Evolutionary conservation across 75 land plant genomes (phyloP), one percentile per base, ranked within the genome.

Genomic region (Larix kaempferi): DNA sequence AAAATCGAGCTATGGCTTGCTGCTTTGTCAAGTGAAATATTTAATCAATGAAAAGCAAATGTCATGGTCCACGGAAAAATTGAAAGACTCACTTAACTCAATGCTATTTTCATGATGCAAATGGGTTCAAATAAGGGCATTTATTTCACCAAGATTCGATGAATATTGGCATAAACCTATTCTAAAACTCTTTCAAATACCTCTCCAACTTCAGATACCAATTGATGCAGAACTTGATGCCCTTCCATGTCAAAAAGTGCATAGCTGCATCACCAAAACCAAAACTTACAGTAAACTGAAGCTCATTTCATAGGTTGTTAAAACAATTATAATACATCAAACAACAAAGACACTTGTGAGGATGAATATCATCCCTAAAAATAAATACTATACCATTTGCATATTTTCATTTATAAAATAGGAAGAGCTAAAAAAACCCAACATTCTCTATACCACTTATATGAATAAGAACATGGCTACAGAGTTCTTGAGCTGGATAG

Each of bases 231-330:
- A 22, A 87, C 83, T 81, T 87, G 88, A 26, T 64, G 60, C 26
- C 88, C 88, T 49, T 87, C 85, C 63, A 76, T 81, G 69, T 87
- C 88, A 81, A 81, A 87, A 23, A 87, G 78, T 2, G 88, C 88
- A 87, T 87, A 87, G 75, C 88, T 87, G 78, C 54, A 81, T 19
- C 7, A 29, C 17, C 7, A 29, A 56, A 67, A 75, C 55, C 26
- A 78, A 62, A 52, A 54, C 56, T 49, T 39, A 73, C 21, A 74
- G 41, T 29, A 69, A 69, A 22, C 52, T 37, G 19, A 69, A 35
- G 21, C 8, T 19, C 13, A 74, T 16, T 74, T 74, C 59, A 54
- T 39, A 69, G 23, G 33, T n/a, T 69, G 10, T 35, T 17, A 44
- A 69, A 69, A 56, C 54, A 74, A 27, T 16, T 54, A 27, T 52